Evolutionary conservation across 2,329 filamentous ascomycete species (phyloP).

Genomic region (Ceratocystis huliohia): DNA sequence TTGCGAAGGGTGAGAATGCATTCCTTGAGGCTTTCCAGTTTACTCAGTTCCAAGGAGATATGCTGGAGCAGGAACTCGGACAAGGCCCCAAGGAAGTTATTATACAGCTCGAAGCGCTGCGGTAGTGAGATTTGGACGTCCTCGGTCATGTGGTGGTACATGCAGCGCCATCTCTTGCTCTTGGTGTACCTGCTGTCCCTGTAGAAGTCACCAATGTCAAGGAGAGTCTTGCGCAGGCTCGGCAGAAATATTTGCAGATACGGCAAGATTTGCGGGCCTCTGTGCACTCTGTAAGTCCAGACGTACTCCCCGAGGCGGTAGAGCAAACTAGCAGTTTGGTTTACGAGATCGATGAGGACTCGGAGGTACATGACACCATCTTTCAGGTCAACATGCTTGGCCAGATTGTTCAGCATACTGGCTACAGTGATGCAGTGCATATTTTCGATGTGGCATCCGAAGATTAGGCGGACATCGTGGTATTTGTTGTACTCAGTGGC

Average conservation of each 20-base stretch:
- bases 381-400: not conserved
- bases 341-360: not conserved
- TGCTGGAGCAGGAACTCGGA: not conserved
- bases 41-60: not conserved
- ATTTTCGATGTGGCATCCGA: not conserved
- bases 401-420: not conserved
- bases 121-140: constrained; percentile 23
- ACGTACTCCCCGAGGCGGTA: not conserved
- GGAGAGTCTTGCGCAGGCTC: constrained; percentile 39
- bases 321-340: not conserved
- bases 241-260: constrained; percentile 46
- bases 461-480: not conserved
- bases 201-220: constrained; percentile 41
- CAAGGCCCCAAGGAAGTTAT: not conserved
- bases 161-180: constrained; percentile 43
- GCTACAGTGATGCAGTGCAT: not conserved
- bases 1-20: not conserved
- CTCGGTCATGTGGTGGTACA: constrained; percentile 47
- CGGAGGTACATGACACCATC: not conserved
- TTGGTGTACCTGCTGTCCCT: constrained; percentile 38
- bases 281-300: not conserved
- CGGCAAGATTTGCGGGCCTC: not conserved
- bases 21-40: not conserved
- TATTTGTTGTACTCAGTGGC: not conserved
- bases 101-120: not conserved